phyloP scores from a whole-genome alignment of 306 rosid genomes.

The Gynostemma pentaphyllum region DNA sequence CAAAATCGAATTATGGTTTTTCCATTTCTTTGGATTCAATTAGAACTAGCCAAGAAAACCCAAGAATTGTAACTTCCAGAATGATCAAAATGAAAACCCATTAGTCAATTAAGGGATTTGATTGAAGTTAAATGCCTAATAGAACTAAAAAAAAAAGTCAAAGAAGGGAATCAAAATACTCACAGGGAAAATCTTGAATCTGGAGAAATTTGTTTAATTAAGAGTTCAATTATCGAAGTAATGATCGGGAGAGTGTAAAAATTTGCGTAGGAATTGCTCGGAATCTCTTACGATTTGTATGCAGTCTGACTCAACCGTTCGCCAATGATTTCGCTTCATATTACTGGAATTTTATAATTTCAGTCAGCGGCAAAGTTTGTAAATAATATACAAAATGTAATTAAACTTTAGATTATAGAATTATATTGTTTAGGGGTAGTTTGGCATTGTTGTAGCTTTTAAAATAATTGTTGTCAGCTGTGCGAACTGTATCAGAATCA shows the following conservation, averaged over 20 bases:
- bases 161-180: neutral
- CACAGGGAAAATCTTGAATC: neutral
- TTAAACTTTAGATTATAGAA: too few relatives aligned
- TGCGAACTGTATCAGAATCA: too few relatives aligned
- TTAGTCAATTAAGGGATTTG: neutral
- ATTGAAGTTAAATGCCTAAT: neutral
- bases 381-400: too few relatives aligned
- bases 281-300: neutral
- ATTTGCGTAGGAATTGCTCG: neutral
- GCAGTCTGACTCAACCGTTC: too few relatives aligned
- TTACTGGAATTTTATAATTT: too few relatives aligned
- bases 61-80: neutral
- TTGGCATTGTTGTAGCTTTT: too few relatives aligned
- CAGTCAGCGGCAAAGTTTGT: too few relatives aligned
- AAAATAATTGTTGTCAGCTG: too few relatives aligned
- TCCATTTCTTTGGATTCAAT: neutral
- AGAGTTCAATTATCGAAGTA: neutral
- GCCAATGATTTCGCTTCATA: too few relatives aligned
- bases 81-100: neutral
- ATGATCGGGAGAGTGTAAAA: neutral
- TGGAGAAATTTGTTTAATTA: neutral
- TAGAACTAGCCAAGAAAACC: neutral
- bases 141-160: neutral
- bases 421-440: too few relatives aligned
- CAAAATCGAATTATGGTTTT: neutral